phyloP scores from a whole-genome alignment of 768 basidiomycete genomes.

The Agaricus blazei region DNA sequence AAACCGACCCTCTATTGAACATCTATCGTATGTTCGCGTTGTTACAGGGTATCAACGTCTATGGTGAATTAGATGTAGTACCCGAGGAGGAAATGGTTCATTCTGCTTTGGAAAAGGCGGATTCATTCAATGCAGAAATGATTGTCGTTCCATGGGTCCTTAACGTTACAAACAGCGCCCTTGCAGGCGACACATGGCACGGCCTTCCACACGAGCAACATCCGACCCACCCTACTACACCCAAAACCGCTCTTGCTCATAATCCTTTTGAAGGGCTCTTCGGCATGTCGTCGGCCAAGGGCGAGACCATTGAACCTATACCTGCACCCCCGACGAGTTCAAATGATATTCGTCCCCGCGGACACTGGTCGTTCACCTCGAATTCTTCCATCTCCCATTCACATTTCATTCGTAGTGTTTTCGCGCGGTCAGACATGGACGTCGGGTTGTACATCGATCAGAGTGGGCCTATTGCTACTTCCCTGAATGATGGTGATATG shows the following conservation, averaged over 20 bases:
- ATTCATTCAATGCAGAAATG: slow-evolving; percentile 56
- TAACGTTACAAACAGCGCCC: slow-evolving; percentile 11
- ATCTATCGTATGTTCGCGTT: slow-evolving; percentile 77
- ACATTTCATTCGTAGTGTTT: slow-evolving; percentile 79
- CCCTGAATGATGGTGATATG: not conserved
- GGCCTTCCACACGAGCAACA: not conserved
- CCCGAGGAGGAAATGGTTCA: slow-evolving; percentile 68
- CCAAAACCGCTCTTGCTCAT: slow-evolving; percentile 13
- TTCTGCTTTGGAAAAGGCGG: slow-evolving; percentile 66
- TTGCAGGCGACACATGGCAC: slow-evolving; percentile 1
- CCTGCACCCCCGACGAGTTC: not conserved
- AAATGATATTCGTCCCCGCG: slow-evolving; percentile 15
- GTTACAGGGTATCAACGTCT: slow-evolving; percentile 61
- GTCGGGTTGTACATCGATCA: slow-evolving; percentile 84
- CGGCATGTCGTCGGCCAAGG: slow-evolving; percentile 23
- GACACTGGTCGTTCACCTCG: not conserved
- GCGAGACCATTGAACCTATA: slow-evolving; percentile 16
- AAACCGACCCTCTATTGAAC: slow-evolving; percentile 65
- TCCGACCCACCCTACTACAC: not conserved
- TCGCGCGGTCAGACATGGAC: slow-evolving; percentile 64
- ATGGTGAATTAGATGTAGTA: slow-evolving; percentile 68
- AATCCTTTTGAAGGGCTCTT: slow-evolving; percentile 78
- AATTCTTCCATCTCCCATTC: slow-evolving; percentile 57
- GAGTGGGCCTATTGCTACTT: slow-evolving; percentile 26
- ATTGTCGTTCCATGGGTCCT: slow-evolving; percentile 78